Evolutionary conservation across 176 grass and related monocot genomes (phyloP).

Genomic region (Lolium multiflorum): DNA sequence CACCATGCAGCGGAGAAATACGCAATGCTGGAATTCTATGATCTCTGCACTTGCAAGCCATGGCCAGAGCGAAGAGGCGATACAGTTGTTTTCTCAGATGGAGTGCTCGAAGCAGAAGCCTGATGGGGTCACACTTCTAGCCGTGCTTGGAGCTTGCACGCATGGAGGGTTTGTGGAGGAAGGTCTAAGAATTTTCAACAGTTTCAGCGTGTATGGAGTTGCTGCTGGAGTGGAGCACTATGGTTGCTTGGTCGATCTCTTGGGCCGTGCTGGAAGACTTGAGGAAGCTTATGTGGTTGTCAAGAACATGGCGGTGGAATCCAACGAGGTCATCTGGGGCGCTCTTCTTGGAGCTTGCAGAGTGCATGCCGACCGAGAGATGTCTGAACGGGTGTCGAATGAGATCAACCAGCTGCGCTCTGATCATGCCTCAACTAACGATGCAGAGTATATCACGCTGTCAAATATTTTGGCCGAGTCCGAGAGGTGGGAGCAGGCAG

Average conservation of each 20-base stretch:
- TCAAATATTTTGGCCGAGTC: slow-evolving; percentile 73
- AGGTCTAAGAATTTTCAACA: slow-evolving; percentile 65
- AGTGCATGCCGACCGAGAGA: slow-evolving; percentile 47
- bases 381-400: slow-evolving; percentile 42
- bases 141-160: slow-evolving; percentile 67
- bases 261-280: slow-evolving; percentile 66
- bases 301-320: slow-evolving; percentile 57
- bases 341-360: slow-evolving; percentile 71
- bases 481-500: slow-evolving; percentile 65
- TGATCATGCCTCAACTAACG: slow-evolving; percentile 31
- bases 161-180: slow-evolving; percentile 70
- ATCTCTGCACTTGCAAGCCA: slow-evolving; percentile 70
- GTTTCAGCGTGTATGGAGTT: slow-evolving; percentile 55
- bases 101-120: slow-evolving; percentile 54
- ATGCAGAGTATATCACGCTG: slow-evolving; percentile 59
- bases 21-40: slow-evolving; percentile 71
- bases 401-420: slow-evolving; percentile 47
- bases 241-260: slow-evolving; percentile 66
- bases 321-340: slow-evolving; percentile 78
- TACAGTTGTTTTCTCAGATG: slow-evolving; percentile 58
- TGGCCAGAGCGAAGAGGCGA: slow-evolving; percentile 48
- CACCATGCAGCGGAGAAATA: slow-evolving; percentile 52
- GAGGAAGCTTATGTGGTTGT: slow-evolving; percentile 61
- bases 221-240: slow-evolving; percentile 59
- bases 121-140: slow-evolving; percentile 56